These are phyloP conservation scores for Coemansia sp. DNA, from an alignment of 192 early-diverging fungal species.

Conservation along the genomic window DNA sequence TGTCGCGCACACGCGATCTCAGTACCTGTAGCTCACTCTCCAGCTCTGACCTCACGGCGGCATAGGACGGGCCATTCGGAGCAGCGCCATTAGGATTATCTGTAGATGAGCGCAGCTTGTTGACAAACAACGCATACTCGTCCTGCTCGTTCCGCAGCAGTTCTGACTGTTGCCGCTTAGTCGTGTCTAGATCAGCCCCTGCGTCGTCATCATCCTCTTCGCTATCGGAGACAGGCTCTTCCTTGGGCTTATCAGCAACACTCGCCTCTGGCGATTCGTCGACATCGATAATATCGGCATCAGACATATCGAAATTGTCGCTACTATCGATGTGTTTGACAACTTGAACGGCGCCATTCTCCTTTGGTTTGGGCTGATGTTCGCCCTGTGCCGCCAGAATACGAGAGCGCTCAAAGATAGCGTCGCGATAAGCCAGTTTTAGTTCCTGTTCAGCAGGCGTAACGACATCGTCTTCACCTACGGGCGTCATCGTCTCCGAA, in stretches of 20 bases:
- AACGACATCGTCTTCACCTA: background rate
- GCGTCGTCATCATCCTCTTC: constrained; percentile 45
- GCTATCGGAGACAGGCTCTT: constrained; percentile 9
- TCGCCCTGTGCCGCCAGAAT: background rate
- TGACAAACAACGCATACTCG: constrained; percentile 69
- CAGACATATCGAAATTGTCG: background rate
- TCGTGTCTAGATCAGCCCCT: constrained; percentile 43
- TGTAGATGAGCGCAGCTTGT: constrained; percentile 25
- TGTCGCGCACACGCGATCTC: constrained; percentile 37
- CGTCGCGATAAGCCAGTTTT: background rate
- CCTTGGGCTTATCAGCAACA: background rate
- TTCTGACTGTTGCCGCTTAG: constrained; percentile 17
- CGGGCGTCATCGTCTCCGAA: background rate
- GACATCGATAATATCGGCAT: background rate
- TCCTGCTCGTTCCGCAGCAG: constrained; percentile 57
- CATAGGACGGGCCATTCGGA: constrained; percentile 1
- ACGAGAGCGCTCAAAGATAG: constrained; percentile 4
- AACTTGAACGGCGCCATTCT: background rate
- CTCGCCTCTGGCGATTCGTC: background rate
- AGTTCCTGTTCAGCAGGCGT: background rate
- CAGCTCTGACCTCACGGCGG: constrained; percentile 34
- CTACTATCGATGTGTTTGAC: constrained; percentile 1
- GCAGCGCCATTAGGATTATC: background rate
- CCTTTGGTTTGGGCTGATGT: background rate
- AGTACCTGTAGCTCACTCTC: constrained; percentile 33